These are phyloP conservation scores for Arachis hypogaea DNA, from an alignment of 306 rosid genomes.

Conservation along the genomic window DNA sequence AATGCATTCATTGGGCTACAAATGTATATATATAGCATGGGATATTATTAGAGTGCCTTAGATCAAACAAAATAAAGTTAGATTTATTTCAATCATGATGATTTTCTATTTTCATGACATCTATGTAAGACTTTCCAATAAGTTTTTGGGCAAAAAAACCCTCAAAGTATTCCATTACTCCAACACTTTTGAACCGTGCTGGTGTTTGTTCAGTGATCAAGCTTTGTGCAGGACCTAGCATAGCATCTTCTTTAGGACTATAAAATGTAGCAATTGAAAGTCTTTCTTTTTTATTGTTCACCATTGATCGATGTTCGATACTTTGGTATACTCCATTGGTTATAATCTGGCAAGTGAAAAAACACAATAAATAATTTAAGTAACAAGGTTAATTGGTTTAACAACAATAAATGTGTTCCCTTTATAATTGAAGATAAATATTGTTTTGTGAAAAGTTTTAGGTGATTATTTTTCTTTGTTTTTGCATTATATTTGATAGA, in stretches of 20 bases:
- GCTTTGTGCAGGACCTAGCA: conserved; percentile 42
- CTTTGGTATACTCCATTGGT: conserved; percentile 43
- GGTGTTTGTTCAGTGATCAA: conserved; percentile 42
- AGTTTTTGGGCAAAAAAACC: conserved; percentile 41
- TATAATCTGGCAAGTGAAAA: conserved; percentile 33
- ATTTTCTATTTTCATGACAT: conserved; percentile 37
- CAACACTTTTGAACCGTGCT: conserved; percentile 37
- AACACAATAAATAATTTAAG: background rate
- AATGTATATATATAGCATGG: too few relatives aligned
- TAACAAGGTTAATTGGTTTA: too few relatives aligned
- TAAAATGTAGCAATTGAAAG: conserved; percentile 47
- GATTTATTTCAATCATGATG: background rate
- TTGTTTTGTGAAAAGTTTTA: too few relatives aligned
- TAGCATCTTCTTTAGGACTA: conserved; percentile 24
- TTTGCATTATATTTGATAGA: too few relatives aligned
- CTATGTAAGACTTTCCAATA: conserved; percentile 42
- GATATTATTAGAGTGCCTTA: too few relatives aligned
- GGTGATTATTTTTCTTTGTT: too few relatives aligned
- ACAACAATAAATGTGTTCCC: too few relatives aligned
- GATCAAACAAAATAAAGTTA: too few relatives aligned
- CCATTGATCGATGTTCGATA: conserved; percentile 43
- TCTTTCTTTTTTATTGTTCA: conserved; percentile 38
- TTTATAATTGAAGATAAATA: too few relatives aligned
- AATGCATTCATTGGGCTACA: too few relatives aligned
- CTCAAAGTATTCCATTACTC: conserved; percentile 28